Conservation (phyloP, 164 flowering plant species). For the Macadamia integrifolia region DNA sequence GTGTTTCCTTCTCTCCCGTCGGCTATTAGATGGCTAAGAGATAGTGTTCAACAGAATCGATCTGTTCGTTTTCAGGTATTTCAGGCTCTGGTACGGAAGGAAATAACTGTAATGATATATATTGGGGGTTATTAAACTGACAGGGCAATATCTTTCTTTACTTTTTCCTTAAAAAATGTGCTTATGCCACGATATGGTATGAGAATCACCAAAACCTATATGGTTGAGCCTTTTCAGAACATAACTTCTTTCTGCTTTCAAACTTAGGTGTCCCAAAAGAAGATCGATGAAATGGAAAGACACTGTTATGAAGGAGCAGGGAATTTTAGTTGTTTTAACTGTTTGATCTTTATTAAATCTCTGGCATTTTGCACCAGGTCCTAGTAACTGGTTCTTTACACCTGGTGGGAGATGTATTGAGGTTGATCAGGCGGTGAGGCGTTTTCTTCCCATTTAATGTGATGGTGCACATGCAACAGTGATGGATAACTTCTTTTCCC, state of each 20-base stretch:
- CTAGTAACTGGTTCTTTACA: constrained; percentile 92
- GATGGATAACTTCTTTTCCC: too few relatives aligned
- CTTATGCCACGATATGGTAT: not conserved
- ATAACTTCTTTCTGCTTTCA: not conserved
- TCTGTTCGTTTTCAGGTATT: constrained; percentile 75
- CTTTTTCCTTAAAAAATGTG: not conserved
- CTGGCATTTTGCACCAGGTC: constrained; percentile 39
- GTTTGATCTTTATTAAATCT: not conserved
- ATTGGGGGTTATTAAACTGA: not conserved
- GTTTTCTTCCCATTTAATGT: not conserved
- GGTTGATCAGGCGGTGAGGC: constrained; percentile 53
- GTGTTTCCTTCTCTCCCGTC: constrained; percentile 73
- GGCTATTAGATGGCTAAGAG: constrained; percentile 86
- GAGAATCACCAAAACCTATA: not conserved
- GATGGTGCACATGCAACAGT: too few relatives aligned
- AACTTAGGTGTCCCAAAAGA: not conserved
- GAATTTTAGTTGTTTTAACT: too few relatives aligned
- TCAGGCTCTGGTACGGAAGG: not conserved
- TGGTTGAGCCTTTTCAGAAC: not conserved
- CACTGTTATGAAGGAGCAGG: not conserved
- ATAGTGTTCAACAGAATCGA: constrained; percentile 45
- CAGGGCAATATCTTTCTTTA: not conserved
- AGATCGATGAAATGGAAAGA: not conserved
- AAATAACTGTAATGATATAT: not conserved
- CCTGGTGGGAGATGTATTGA: constrained; percentile 81